These are phyloP conservation scores for Lactarius evosmus DNA, from an alignment of 768 basidiomycete species.

Conservation along the genomic window DNA sequence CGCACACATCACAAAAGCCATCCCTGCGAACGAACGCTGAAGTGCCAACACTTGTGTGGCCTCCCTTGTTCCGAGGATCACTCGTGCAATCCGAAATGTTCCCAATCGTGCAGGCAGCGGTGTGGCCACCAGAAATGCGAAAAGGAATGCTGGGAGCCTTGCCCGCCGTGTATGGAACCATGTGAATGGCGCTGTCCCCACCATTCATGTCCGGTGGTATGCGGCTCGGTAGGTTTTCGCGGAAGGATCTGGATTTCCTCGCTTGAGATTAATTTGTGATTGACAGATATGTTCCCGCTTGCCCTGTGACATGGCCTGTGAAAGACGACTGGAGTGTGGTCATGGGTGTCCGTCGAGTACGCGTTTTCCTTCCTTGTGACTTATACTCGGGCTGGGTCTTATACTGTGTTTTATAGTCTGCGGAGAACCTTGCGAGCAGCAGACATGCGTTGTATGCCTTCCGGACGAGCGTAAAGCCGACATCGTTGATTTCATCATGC, in stretches of 20 bases:
- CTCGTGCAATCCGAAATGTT: conserved; percentile 33
- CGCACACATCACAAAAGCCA: conserved; percentile 32
- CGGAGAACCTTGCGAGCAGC: conserved; percentile 38
- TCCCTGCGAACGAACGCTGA: conserved; percentile 33
- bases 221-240: conserved; percentile 36
- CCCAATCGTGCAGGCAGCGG: conserved; percentile 29
- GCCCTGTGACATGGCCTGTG: conserved; percentile 39
- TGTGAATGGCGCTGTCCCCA: conserved; percentile 39
- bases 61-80: conserved; percentile 33
- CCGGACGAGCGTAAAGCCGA: conserved; percentile 28
- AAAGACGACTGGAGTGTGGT: conserved; percentile 35
- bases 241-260: neutral
- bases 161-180: conserved; percentile 37
- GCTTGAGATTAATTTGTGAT: neutral
- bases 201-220: conserved; percentile 35
- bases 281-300: conserved; percentile 38
- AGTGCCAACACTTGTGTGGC: conserved; percentile 37
- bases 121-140: conserved; percentile 35
- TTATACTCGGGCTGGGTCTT: neutral
- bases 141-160: conserved; percentile 34
- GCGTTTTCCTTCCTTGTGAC: neutral
- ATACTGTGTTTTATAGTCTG: conserved; percentile 33
- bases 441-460: conserved; percentile 37
- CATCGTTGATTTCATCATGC: conserved; percentile 40
- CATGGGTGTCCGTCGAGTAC: conserved; percentile 40